These are phyloP conservation scores for Monosporascus cannonballus DNA, from an alignment of 2,329 filamentous ascomycete genomes.

Conservation along the genomic window DNA sequence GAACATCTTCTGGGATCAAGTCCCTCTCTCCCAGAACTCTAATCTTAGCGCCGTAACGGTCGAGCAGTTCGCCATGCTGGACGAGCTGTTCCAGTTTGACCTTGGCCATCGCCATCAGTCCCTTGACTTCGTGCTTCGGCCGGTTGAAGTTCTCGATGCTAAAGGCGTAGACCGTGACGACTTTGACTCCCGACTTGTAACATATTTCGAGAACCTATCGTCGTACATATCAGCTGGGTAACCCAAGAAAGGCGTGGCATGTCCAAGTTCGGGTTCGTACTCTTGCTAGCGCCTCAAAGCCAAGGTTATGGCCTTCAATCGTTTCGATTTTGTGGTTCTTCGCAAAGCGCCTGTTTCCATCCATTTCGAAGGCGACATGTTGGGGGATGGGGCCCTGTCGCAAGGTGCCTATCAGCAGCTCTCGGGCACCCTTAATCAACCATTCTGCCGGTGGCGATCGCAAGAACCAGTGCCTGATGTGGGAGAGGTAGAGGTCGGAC, in stretches of 20 bases:
- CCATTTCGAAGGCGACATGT: constrained; percentile 99
- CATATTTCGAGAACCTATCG: constrained; percentile 85
- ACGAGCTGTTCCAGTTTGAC: constrained; percentile 87
- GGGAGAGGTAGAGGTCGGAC: constrained; percentile 48
- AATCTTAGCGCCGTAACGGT: constrained; percentile 85
- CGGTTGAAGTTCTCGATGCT: constrained; percentile 99
- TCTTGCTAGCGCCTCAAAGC: constrained; percentile 88
- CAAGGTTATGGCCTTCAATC: constrained; percentile 89
- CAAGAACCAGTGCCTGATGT: constrained; percentile 62
- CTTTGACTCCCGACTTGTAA: constrained; percentile 94
- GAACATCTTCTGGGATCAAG: constrained; percentile 78
- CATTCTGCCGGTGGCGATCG: constrained; percentile 90
- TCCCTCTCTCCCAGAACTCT: constrained; percentile 80
- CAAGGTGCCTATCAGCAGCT: constrained; percentile 81
- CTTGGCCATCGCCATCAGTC: constrained; percentile 96
- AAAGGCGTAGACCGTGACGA: constrained; percentile 97
- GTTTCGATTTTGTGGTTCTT: constrained; percentile 89
- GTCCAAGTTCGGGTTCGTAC: constrained; percentile 44
- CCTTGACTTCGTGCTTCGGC: constrained; percentile 92
- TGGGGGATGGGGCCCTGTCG: constrained; percentile 87
- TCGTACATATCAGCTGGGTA: constrained; percentile 9
- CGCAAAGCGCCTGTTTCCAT: constrained; percentile 92
- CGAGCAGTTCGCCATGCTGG: constrained; percentile 87
- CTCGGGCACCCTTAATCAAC: constrained; percentile 70
- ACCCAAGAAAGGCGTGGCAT: neutral